Percentiles rank a stretch among this genome's conserved stretches.
These are phyloP conservation scores for Ceratocystis destructans DNA, from an alignment of 2,329 filamentous ascomycete species.

Conservation along the genomic window DNA sequence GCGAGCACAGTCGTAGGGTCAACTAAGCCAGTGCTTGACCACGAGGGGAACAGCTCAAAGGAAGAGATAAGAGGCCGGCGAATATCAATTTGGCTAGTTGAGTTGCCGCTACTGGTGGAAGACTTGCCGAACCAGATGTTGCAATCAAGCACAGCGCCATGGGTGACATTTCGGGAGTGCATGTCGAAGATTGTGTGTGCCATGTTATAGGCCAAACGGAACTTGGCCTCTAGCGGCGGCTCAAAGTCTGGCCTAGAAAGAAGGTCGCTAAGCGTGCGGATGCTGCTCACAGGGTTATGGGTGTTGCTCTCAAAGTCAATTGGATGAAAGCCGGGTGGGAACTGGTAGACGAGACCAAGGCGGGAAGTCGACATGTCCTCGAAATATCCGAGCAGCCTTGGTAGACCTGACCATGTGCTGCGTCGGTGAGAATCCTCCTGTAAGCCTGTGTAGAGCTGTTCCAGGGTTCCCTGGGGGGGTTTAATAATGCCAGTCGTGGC, in stretches of 20 bases:
- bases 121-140: constrained; percentile 53
- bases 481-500: constrained; percentile 48
- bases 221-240: constrained; percentile 61
- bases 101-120: constrained; percentile 30
- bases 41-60: constrained; percentile 52
- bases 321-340: constrained; percentile 45
- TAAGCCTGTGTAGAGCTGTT: constrained; percentile 46
- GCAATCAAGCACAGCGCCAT: constrained; percentile 54
- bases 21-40: constrained; percentile 26
- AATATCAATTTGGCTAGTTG: constrained; percentile 43
- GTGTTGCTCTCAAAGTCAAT: constrained; percentile 5
- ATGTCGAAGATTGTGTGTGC: constrained; percentile 60
- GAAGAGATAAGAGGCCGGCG: constrained; percentile 56
- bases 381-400: constrained; percentile 54
- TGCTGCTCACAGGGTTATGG: constrained; percentile 38
- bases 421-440: constrained; percentile 28
- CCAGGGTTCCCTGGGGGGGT: constrained; percentile 50
- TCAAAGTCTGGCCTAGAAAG: constrained; percentile 40
- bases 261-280: constrained; percentile 42
- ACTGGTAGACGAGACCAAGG: constrained; percentile 61
- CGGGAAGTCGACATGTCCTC: constrained; percentile 58
- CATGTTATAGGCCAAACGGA: constrained; percentile 58
- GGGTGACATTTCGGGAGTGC: constrained; percentile 53
- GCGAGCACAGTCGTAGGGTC: constrained; percentile 22
- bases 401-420: constrained; percentile 45